Conservation (phyloP, 169 alveolate species). For the Plasmodium ovale region DNA sequence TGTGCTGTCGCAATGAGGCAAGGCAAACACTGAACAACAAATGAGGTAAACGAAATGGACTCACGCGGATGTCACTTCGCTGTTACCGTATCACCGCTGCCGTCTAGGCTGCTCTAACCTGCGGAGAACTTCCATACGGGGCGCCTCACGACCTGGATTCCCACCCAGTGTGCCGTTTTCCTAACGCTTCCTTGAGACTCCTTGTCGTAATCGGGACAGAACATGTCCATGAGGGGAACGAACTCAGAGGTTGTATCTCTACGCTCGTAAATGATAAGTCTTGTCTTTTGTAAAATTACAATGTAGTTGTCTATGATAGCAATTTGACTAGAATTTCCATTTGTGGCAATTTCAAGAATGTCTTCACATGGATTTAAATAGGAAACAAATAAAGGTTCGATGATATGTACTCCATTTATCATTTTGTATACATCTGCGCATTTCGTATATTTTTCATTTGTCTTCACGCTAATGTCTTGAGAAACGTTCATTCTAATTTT, state of each 20-base stretch:
- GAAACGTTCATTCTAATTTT: constrained; percentile 19
- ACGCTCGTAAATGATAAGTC: constrained; percentile 62
- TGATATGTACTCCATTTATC: constrained; percentile 12
- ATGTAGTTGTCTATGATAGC: constrained; percentile 67
- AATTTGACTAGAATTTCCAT: constrained; percentile 67
- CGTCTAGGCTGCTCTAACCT: too few relatives aligned
- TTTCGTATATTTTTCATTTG: neutral
- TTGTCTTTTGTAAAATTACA: constrained; percentile 48
- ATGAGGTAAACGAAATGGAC: neutral
- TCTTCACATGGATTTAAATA: neutral
- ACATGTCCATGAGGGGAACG: constrained; percentile 67
- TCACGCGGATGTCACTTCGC: too few relatives aligned
- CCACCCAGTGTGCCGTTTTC: constrained; percentile 42
- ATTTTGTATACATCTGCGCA: neutral
- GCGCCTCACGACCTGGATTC: constrained; percentile 37
- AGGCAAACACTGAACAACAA: neutral
- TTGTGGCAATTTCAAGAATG: constrained; percentile 53
- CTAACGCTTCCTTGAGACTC: neutral
- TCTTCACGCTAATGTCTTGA: constrained; percentile 29
- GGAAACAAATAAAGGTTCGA: constrained; percentile 33
- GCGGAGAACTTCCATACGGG: constrained; percentile 55
- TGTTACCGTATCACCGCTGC: too few relatives aligned
- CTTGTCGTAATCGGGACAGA: constrained; percentile 65
- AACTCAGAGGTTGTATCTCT: constrained; percentile 21
- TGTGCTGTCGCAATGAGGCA: too few relatives aligned